Evolutionary conservation across 179 eudicot species (phyloP), one percentile per base, ranked within the genome.

Genomic region (Carnegiea gigantea): DNA sequence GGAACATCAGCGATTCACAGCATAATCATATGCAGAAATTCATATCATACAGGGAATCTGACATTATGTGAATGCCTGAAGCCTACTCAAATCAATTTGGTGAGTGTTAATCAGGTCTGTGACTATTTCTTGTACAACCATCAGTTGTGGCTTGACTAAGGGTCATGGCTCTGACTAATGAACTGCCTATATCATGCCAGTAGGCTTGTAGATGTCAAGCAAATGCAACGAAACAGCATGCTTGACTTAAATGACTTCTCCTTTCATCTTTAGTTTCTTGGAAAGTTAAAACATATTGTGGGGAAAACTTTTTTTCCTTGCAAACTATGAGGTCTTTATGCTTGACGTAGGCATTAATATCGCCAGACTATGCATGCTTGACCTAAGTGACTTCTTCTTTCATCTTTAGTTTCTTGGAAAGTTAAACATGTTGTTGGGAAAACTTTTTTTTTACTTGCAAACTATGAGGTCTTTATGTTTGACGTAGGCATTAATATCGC

Each of bases 81-180:
- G 13, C 24, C 46, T 77, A 17, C 20, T 11, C 14, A 4, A 57
- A 44, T 76, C n/a, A 28, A 62, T 1, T 48, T 49, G 30, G 48
- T 65, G 4, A 7, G 60, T 44, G 7, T 20, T 15, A 54, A 5
- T 54, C 21, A 54, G 62, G 6, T 54, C 18, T 15, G 62, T 20
- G 62, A 54, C 21, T 54, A 54, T 54, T 78, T 48, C 70, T 78
- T 40, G 59, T 26, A 65, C 24, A 65, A 46, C 73, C 18, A 65
- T 17, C 26, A 15, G 9, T 0, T 44, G 28, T 43, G 2, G 40
- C 33, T 43, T 24, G 18, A 20, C 5, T 24, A 60, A 2, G 17
- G 48, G 30, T 64, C 6, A 36, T 30, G 10, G 43, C 59, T 78
- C 30, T 38, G 4, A 46, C 20, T 5, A 9, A 44, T 70, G 44